Base-by-base conservation (phyloP, 2,329 filamentous ascomycete genomes). In the Xylaria sp. region DNA sequence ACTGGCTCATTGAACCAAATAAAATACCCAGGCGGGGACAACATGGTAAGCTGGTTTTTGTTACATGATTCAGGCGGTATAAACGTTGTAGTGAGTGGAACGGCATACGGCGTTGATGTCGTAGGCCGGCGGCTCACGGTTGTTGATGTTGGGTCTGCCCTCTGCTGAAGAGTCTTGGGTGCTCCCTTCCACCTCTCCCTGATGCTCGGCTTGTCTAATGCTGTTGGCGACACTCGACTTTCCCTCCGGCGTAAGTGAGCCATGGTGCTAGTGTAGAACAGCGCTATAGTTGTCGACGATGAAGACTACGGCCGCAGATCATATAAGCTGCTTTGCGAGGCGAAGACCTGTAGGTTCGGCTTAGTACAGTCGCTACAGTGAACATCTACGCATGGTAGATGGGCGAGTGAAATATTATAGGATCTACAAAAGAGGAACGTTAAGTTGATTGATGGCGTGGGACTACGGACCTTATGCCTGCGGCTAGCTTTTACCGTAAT, bases 1-100 rank as follows among this genome's bases (percentile, higher is more conserved):
- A 66, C 44, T 3, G 68, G 68, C 33, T 70, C 68, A 37, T 70
- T 68, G 13, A 69, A 35, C 68, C 67, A 70, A n/a, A 70, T 59
- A 19, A 58, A 40, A 47, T 66, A 69, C 3, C 44, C 60, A 2
- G 66, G 66, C 13, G 67, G 53, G 2, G 68, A 58, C 23, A 70
- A 31, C 56, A 59, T 55, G 3, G 62, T 65, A 33, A 68, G 54
- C 11, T 63, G 67, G 21, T 27, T 58, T 17, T 61, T 33, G n/a
- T 54, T 62, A 31, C 68, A 70, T 27, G 65, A 60, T 1, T 67
- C 61, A 1, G 68, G 67, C 19, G 68, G 67, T 35, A 60, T 58
- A 23, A 68, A 70, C 5, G 60, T 65, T 1, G 68, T 70, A 21
- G 67, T 68, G 44, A 70, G 66, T 11, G 65, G 48, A 33, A 67